Evolutionary conservation across 352 stramenopile genomes (phyloP), one percentile per base, ranked within the genome.

Genomic region (Thalassiosira gravida): DNA sequence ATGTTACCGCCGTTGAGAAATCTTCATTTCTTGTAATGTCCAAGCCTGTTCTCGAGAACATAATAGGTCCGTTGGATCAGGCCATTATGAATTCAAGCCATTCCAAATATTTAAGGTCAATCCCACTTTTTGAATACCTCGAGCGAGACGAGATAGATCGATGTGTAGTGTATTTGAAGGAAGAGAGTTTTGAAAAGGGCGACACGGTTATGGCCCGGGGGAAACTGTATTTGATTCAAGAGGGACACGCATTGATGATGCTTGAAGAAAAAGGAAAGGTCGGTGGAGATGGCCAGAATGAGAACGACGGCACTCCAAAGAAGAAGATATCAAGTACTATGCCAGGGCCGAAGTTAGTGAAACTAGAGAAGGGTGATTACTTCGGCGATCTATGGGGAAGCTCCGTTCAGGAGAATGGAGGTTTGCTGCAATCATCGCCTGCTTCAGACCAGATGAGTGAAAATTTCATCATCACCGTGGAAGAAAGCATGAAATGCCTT

Each of bases 21-120:
- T 73, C 63, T 88, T 92, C 93, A 46, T 93, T 94, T 24, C 25
- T 63, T 16, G 90, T 93, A 37, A 90, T 98, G 11, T 91, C 92
- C 5, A 87, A 94, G 11, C 86, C 96, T 7, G 95, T 96, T 67
- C 98, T 98, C 50, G 94, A 98, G 56, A 90, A 96, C 65, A 94
- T 96, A 9, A 83, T 98, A 1, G 96, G 96, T 2, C 90, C 92
- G 29, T 79, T 98, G 14, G 87, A 96, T 18, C 90, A 93, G 59
- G 85, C 98, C 13, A 91, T 98, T 32, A 89, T 97, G 44, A 86
- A 92, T 79, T 97, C 97, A 74, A 96, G 97, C 91, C 92, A 95
- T 9, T 5, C 20, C 2, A 59, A 18, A 2, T 16, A 18, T 5
- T 1, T 59, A 25, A 18, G 22, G 1, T 59, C 16, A 39, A 61